Percentiles rank a stretch among this genome's conserved stretches.
These are phyloP conservation scores for Clitocybe nebularis DNA, from an alignment of 1,284 basidiomycete species.

Conservation along the genomic window DNA sequence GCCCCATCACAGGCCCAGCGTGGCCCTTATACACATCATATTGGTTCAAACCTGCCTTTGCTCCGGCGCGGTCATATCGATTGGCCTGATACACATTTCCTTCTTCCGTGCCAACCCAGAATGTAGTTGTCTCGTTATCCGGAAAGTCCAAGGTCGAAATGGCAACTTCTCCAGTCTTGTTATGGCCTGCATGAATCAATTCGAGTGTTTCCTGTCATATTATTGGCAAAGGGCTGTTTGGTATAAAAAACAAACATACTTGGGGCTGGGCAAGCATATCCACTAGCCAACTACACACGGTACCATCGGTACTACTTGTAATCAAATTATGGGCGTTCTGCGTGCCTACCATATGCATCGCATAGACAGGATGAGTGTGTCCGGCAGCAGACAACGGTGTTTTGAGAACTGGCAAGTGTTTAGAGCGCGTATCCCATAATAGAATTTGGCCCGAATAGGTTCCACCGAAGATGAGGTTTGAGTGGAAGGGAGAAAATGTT, in stretches of 20 bases:
- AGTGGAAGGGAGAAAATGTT: slow-evolving; percentile 95
- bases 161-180: slow-evolving; percentile 94
- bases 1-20: slow-evolving; percentile 87
- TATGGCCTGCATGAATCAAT: slow-evolving; percentile 81
- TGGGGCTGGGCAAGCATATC: slow-evolving; percentile 98
- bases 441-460: slow-evolving; percentile 98
- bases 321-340: slow-evolving; percentile 98
- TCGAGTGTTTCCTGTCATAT: slow-evolving; percentile 80
- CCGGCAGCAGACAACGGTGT: slow-evolving; percentile 93
- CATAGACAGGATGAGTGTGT: slow-evolving; percentile 98
- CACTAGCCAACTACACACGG: slow-evolving; percentile 95
- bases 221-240: slow-evolving; percentile 8
- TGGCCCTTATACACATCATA: slow-evolving; percentile 92
- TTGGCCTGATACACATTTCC: slow-evolving; percentile 95
- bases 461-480: slow-evolving; percentile 95
- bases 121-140: slow-evolving; percentile 91
- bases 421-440: slow-evolving; percentile 97
- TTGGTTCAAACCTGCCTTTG: slow-evolving; percentile 92
- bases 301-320: slow-evolving; percentile 93
- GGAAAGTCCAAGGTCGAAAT: slow-evolving; percentile 93
- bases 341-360: slow-evolving; percentile 95
- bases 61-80: slow-evolving; percentile 92
- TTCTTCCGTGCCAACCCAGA: slow-evolving; percentile 97
- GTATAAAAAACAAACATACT: slow-evolving; percentile 36
- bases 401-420: slow-evolving; percentile 93